Base-by-base conservation (phyloP, 805 yeast species). In the Candida takata region DNA sequence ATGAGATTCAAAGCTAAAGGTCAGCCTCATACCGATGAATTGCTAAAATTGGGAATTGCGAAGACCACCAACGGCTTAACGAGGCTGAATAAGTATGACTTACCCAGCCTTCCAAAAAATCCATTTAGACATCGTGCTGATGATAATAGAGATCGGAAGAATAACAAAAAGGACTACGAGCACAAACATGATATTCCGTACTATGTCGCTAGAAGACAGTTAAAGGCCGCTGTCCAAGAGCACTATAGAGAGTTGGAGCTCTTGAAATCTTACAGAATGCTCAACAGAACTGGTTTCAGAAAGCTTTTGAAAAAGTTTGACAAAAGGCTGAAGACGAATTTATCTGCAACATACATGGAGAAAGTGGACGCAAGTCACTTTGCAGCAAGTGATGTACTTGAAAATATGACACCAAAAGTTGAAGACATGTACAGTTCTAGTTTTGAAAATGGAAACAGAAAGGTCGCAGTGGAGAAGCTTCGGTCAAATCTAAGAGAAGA, bases 271-370 rank as follows among this genome's bases (percentile, higher is more conserved):
- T 92, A 78, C 56, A 69, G 84, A 45, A 65, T 79, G 32, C 58
- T 88, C 47, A 92, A 92, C 58, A 69, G 87, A 21, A 87, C 95
- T 0, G 98, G 94, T 0, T 77, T 88, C 50, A 72, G 95, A 35
- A 92, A 92, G 51, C 78, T 92, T 50, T 68, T 86, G 40, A 92
- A 92, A 54, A 92, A 92, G 57, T 88, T 76, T 54, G 98, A 92
- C 59, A 92, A 92, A 51, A 68, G 79, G 5, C 68, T 79, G 3
- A 54, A 63, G 10, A 62, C 73, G 8, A 47, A 62, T 1, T 45
- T 69, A 4, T 63, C 74, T 10, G 55, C 61, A 1, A 42, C 54
- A 3, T 85, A 76, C 51, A 68, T 79, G 76, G 66, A 65, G 15
- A 73, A 71, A 36, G 70, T 84, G 6, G 77, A 78, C 42, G 46